phyloP scores from a whole-genome alignment of 179 eudicot species.

The Pouteria campechiana region DNA sequence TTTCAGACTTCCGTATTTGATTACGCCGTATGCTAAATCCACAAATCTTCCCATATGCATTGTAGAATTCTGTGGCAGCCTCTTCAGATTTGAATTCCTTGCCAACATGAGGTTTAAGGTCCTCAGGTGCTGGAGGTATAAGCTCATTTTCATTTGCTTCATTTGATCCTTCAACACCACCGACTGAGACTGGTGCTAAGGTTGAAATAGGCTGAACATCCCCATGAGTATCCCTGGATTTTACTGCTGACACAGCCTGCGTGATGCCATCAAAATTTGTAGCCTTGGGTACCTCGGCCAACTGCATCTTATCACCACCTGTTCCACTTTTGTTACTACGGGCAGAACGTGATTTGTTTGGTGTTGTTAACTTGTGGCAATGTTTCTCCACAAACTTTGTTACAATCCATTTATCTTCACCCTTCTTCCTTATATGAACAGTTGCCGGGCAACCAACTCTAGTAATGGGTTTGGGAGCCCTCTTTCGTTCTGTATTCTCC shows the following conservation, averaged over 20 bases:
- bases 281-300: conserved; percentile 26
- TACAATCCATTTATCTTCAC: conserved; percentile 37
- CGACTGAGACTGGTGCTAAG: no score
- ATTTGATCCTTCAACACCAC: no score
- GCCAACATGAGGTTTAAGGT: conserved; percentile 12
- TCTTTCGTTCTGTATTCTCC: conserved; percentile 23
- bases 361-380: conserved; percentile 49
- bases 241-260: no score
- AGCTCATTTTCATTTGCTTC: no score
- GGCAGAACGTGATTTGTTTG: conserved; percentile 37
- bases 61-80: conserved; percentile 23
- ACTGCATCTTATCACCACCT: conserved; percentile 28
- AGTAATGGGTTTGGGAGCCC: conserved; percentile 25
- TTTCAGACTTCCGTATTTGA: conserved; percentile 23
- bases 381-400: conserved; percentile 42
- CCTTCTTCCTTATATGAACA: conserved; percentile 22
- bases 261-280: no score
- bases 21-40: conserved; percentile 29
- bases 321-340: conserved; percentile 35
- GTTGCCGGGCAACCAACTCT: conserved; percentile 33
- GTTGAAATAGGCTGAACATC: no score
- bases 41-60: conserved; percentile 19
- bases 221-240: no score
- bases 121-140: no score
- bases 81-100: conserved; percentile 29